Base-by-base conservation (phyloP, 805 yeast genomes). In the Candida anglica region DNA sequence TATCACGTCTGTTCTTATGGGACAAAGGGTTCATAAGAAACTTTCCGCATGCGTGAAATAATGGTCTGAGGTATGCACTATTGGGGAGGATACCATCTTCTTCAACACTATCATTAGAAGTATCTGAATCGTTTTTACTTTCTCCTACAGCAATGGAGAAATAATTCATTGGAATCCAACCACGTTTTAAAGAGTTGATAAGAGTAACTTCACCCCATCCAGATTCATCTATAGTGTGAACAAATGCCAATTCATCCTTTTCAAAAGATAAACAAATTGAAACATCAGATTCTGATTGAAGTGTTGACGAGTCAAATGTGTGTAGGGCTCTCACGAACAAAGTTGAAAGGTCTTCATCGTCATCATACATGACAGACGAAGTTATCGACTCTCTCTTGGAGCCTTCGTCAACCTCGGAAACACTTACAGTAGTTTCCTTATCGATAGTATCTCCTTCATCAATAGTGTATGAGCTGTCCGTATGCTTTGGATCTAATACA, bases 171-270 rank as follows among this genome's bases (percentile, higher is more conserved):
- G 94, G 94, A 13, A 84, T 86, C 94, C 94, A 85, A 13, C 94
- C 94, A 41, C 87, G 61, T 46, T 71, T 70, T 33, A 79, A 62
- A 10, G 79, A 66, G 36, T 76, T 79, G 6, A 84, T 58, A 24
- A 83, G 50, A 0, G 89, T 84, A 2, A 84, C 93, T 53, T 85
- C 94, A 39, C 89, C 91, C 94, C 94, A 85, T 0, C 93, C 94
- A 15, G 87, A 79, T 35, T 80, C 81, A 53, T 84, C 93, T 15
- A 83, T 75, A 6, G 84, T 74, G 48, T 83, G 88, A 4, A 85
- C 85, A 55, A 83, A 85, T 0, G 86, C 89, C 31, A 81, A 60
- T 46, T 82, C 93, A 41, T 75, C 73, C 41, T 75, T 76, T 15
- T 74, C 73, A 52, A 85, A 85, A 0, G 88, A 79, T 6, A 85